phyloP scores from a whole-genome alignment of 2,329 filamentous ascomycete species.

The Pseudocercospora cruenta region DNA sequence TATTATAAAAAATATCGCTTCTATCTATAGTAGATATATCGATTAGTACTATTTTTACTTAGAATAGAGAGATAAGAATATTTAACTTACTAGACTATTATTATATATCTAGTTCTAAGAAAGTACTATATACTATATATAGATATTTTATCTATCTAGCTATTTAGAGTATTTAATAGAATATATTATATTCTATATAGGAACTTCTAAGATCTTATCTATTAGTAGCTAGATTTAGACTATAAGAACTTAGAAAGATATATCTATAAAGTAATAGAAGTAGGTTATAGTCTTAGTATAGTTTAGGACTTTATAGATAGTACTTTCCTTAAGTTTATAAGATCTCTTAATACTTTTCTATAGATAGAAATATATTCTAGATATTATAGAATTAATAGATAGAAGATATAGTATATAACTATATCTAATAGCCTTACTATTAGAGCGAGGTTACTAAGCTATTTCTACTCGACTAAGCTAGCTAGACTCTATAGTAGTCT shows the following conservation, averaged over 20 bases:
- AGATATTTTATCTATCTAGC: background rate
- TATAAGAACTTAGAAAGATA: background rate
- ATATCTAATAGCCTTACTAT: background rate
- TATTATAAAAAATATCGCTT: background rate
- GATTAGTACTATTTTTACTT: background rate
- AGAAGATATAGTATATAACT: slow-evolving; percentile 1
- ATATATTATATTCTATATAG: background rate
- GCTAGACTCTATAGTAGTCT: too few relatives aligned
- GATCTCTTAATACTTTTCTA: background rate
- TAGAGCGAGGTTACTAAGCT: too few relatives aligned
- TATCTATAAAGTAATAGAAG: background rate
- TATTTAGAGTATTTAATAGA: background rate
- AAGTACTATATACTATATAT: background rate
- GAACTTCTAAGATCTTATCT: background rate
- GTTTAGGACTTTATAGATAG: background rate
- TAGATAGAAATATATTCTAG: background rate
- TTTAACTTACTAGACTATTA: background rate
- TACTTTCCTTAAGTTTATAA: background rate
- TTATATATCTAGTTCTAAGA: background rate
- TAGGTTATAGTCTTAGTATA: background rate
- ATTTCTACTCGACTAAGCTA: too few relatives aligned
- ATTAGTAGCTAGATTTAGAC: background rate
- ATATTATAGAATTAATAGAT: background rate
- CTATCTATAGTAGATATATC: background rate
- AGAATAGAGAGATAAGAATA: background rate